Conservation (phyloP, 164 flowering plant genomes). For the Aristolochia fimbriata region DNA sequence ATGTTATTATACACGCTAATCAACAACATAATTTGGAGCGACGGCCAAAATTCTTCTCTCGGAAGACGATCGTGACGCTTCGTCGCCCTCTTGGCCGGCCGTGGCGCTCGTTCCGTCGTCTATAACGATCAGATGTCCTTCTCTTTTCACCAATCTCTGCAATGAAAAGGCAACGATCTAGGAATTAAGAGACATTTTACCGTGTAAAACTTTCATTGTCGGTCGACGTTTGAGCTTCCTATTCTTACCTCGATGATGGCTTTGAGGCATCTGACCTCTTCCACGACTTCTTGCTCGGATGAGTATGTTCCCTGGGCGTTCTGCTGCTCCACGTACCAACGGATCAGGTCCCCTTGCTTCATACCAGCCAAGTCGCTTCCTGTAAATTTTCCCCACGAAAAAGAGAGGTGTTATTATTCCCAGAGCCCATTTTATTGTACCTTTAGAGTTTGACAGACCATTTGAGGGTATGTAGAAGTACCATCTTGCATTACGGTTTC, state of each 20-base stretch:
- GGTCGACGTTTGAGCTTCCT: neutral
- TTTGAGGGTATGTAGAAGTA: constrained; percentile 9
- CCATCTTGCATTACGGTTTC: constrained; percentile 62
- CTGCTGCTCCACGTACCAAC: constrained; percentile 77
- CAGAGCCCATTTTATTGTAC: too few relatives aligned
- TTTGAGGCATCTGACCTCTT: constrained; percentile 48
- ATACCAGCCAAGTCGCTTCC: constrained; percentile 83
- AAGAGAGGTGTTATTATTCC: neutral
- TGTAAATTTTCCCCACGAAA: constrained; percentile 15
- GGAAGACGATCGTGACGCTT: constrained; percentile 29
- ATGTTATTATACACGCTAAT: constrained; percentile 22
- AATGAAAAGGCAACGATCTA: neutral
- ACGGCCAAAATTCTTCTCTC: constrained; percentile 79
- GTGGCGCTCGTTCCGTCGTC: constrained; percentile 40
- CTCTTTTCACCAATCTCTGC: constrained; percentile 77
- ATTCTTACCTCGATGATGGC: constrained; percentile 79
- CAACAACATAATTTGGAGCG: constrained; percentile 79
- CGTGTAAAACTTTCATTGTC: too few relatives aligned
- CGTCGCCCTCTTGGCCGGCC: constrained; percentile 36
- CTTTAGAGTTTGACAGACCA: too few relatives aligned
- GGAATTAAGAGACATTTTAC: too few relatives aligned
- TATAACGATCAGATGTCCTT: constrained; percentile 84
- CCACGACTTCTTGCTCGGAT: constrained; percentile 53
- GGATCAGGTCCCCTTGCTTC: constrained; percentile 83
- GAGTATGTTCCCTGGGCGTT: constrained; percentile 57